phyloP scores from a whole-genome alignment of 257 asterid genomes.

The Voacanga thouarsii region DNA sequence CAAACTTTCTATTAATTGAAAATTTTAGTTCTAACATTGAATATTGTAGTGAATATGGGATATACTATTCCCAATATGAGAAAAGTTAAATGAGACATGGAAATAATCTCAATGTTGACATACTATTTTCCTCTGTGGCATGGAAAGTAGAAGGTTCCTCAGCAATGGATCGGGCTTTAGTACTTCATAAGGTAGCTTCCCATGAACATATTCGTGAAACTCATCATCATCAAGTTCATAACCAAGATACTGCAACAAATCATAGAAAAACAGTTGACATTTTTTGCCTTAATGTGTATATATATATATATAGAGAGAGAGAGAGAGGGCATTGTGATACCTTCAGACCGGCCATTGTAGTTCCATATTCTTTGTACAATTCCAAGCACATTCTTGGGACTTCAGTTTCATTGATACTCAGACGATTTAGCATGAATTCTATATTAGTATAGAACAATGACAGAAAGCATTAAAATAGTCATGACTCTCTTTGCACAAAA shows the following conservation, averaged over 20 bases:
- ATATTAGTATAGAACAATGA: not conserved
- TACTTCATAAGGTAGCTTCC: constrained; percentile 72
- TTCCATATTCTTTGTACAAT: constrained; percentile 75
- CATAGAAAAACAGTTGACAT: not conserved
- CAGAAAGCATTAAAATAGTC: not conserved
- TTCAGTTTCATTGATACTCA: constrained; percentile 63
- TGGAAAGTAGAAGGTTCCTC: constrained; percentile 67
- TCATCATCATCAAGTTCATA: constrained; percentile 72
- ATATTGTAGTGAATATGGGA: too few relatives aligned
- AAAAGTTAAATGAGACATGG: too few relatives aligned
- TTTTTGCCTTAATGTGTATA: too few relatives aligned
- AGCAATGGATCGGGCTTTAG: constrained; percentile 70
- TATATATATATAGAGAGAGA: too few relatives aligned
- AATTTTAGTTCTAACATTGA: too few relatives aligned
- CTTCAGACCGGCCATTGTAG: constrained; percentile 96
- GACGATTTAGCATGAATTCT: constrained; percentile 72
- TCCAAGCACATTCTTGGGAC: constrained; percentile 80
- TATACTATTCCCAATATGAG: too few relatives aligned
- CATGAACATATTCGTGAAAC: constrained; percentile 82
- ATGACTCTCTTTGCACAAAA: not conserved
- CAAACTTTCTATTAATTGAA: too few relatives aligned
- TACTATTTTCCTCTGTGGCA: constrained; percentile 82
- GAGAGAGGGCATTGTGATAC: constrained; percentile 19
- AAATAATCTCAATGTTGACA: not conserved
- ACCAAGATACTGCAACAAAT: constrained; percentile 54